Base-by-base conservation (phyloP, 2,329 filamentous ascomycete genomes). In the Botrytis paeoniae region DNA sequence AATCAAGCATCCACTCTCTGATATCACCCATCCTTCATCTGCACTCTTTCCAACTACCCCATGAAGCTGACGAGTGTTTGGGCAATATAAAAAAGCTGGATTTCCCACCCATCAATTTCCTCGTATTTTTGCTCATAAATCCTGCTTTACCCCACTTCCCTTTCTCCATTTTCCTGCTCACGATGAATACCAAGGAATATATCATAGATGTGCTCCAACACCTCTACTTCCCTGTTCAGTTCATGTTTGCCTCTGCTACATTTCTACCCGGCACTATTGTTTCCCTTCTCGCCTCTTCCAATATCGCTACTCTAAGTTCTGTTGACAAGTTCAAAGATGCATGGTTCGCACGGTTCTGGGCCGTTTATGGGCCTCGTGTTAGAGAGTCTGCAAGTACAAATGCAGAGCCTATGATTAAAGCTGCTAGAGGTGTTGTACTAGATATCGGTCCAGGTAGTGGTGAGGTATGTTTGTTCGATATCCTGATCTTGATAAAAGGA, bases 261-360 rank as follows among this genome's bases (percentile, higher is more conserved):
- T 87, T 85, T 80, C 82, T 91, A 25, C 87, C 88, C 0, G 73
- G 77, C 37, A 89, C 89, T 0, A 78, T 91, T 66, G 48, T 82
- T 51, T 75, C 79, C 20, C 82, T 89, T 48, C 22, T 87, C 63
- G 76, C 77, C 43, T 75, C 78, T 14, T 75, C 78, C 63, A 77
- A 84, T 64, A 80, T 81, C 72, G 48, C 74, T 71, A 80, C 82
- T 8, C 81, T 88, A 29, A 68, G 86, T 62, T 85, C 83, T 29
- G 83, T 81, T 1, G 78, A 81, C 3, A 63, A 37, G 20, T 76
- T 72, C 77, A 82, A 83, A 76, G 78, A 82, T 62, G 80, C 78
- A 75, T 91, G 89, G 87, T 92, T 92, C 81, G 85, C 85, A 70
- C 81, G 82, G 59, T 91, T 92, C 81, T 92, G 90, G 90, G 81